Conservation (phyloP, 768 basidiomycete species). For the Lentinula raphanica region DNA sequence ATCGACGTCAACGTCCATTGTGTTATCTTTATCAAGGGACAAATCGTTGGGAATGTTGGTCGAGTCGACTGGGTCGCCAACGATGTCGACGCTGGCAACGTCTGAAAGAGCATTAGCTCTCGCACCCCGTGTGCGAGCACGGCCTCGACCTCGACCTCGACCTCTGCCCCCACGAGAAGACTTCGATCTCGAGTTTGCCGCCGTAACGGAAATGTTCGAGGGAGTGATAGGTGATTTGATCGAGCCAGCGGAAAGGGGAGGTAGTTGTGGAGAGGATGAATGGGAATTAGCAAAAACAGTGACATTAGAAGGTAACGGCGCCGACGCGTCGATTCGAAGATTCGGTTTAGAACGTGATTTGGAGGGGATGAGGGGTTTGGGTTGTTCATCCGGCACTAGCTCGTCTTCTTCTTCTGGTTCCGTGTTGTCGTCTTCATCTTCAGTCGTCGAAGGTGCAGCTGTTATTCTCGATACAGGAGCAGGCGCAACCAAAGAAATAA, state of each 20-base stretch:
- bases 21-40: background rate
- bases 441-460: background rate
- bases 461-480: background rate
- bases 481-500: background rate
- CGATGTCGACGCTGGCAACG: background rate
- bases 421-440: conserved; percentile 12
- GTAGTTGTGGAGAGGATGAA: background rate
- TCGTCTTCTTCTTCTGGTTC: conserved; percentile 6
- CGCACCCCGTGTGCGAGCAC: background rate
- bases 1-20: background rate
- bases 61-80: background rate
- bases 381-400: background rate
- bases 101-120: background rate
- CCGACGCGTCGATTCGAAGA: conserved; percentile 5
- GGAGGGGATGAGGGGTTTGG: background rate
- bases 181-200: background rate
- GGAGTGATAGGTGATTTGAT: background rate
- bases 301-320: background rate
- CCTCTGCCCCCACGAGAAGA: conserved; percentile 4
- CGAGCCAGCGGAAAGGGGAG: background rate
- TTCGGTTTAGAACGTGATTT: conserved; percentile 6
- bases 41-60: conserved; percentile 14
- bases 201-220: background rate
- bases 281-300: background rate
- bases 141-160: background rate